Conservation (phyloP, 768 basidiomycete genomes). For the Tulasnella sp. region DNA sequence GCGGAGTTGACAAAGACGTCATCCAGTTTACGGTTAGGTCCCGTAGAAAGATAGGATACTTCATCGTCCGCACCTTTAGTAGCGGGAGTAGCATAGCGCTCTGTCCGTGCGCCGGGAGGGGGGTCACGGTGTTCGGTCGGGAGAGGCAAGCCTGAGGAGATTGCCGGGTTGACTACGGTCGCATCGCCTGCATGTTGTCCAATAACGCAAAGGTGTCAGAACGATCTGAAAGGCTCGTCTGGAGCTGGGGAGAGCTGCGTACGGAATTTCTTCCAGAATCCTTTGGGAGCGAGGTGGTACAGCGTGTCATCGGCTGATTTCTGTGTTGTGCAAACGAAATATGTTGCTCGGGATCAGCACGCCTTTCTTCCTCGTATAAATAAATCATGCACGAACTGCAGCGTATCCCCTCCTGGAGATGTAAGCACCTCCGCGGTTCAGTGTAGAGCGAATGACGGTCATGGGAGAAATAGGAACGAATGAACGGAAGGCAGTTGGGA, state of each 20-base stretch:
- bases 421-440: slow-evolving; percentile 3
- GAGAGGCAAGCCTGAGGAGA: slow-evolving; percentile 87
- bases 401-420: slow-evolving; percentile 28
- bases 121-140: slow-evolving; percentile 74
- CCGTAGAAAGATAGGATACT: too few species aligned
- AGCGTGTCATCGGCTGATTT: slow-evolving; percentile 85
- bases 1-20: background rate
- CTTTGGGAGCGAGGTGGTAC: slow-evolving; percentile 86
- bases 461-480: slow-evolving; percentile 14
- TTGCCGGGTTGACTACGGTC: slow-evolving; percentile 83
- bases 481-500: slow-evolving; percentile 19
- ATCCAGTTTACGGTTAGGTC: too few species aligned
- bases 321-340: slow-evolving; percentile 33
- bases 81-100: slow-evolving; percentile 84
- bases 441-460: slow-evolving; percentile 12
- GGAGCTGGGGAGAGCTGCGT: slow-evolving; percentile 42
- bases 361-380: too few species aligned
- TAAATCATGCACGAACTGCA: background rate
- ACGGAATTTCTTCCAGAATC: slow-evolving; percentile 98
- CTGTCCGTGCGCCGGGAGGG: slow-evolving; percentile 84
- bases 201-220: background rate
- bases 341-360: background rate
- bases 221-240: background rate
- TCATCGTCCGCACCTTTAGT: slow-evolving; percentile 66
- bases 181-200: slow-evolving; percentile 66